Evolutionary conservation across 441 rosid genomes (phyloP), one percentile per base, ranked within the genome.

Genomic region (Brassica balearica): DNA sequence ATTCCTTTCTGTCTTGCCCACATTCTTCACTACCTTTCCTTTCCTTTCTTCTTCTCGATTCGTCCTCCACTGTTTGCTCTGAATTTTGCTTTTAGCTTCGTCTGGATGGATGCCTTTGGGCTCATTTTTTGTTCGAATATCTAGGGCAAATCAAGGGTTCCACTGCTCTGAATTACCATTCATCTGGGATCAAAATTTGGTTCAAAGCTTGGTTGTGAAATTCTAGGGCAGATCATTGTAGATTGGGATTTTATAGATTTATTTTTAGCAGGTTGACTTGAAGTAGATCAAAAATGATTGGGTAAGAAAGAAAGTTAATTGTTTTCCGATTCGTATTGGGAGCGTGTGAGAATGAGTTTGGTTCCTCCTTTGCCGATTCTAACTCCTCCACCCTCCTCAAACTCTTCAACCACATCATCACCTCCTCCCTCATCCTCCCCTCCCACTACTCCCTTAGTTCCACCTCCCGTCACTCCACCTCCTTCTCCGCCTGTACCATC

Each of bases 401-500:
- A 86, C 85, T 69, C 84, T 60, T 71, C 90, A 7, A 61, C 80
- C 68, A 77, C 85, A 29, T 29, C 27, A 25, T 25, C 82, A 63
- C 80, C 90, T 32, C 76, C 92, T 41, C 91, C 90, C 8, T 71
- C 80, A 71, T 78, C 82, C 14, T 69, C 86, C 66, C 89, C 72
- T 64, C 79, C 88, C 43, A 69, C 87, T 5, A 83, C 75, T 64
- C 89, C 94, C 1, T 86, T 92, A 3, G 72, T 79, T 60, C 55
- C 85, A 8, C 83, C 92, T 62, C 82, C 93, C 41, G 67, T 84
- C 17, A 84, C 77, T 1, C n/a, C 85, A 32, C 81, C 81, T 12
- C 88, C 92, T 56, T 82, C 90, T 55, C 81, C 85, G 73, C 89
- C 86, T 14, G 83, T 71, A 62, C 14, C 89, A 11, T 84, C 92